phyloP scores from a whole-genome alignment of 1,284 basidiomycete species.

The Boletus chippewaensis region DNA sequence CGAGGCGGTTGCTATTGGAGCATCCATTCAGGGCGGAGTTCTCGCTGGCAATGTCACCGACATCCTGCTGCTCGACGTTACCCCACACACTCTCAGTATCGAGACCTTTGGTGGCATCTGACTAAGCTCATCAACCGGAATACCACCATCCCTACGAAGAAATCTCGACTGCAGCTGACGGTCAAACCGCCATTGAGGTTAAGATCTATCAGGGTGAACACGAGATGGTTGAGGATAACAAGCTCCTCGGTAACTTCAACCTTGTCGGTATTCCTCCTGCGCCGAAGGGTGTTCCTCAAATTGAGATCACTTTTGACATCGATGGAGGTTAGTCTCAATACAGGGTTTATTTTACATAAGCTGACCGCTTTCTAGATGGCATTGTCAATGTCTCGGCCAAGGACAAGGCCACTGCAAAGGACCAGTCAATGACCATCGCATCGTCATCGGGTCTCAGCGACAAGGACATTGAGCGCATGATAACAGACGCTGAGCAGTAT shows the following conservation, averaged over 20 bases:
- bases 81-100: slow-evolving; percentile 91
- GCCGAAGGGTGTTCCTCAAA: slow-evolving; percentile 97
- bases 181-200: slow-evolving; percentile 94
- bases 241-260: slow-evolving; percentile 99
- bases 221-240: slow-evolving; percentile 96
- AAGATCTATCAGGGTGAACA: slow-evolving; percentile 99
- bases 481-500: slow-evolving; percentile 88
- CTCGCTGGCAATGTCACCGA: slow-evolving; percentile 95
- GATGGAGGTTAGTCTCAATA: slow-evolving; percentile 67
- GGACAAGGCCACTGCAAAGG: slow-evolving; percentile 96
- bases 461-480: slow-evolving; percentile 97
- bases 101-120: slow-evolving; percentile 98
- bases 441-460: slow-evolving; percentile 95
- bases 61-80: slow-evolving; percentile 94
- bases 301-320: slow-evolving; percentile 98
- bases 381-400: slow-evolving; percentile 97
- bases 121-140: slow-evolving; percentile 94
- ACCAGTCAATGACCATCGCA: slow-evolving; percentile 96
- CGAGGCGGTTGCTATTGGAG: slow-evolving; percentile 91
- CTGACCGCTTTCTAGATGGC: slow-evolving; percentile 50
- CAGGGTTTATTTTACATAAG: background rate
- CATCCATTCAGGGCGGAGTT: slow-evolving; percentile 92
- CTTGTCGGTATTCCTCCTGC: slow-evolving; percentile 96
- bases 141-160: slow-evolving; percentile 99
- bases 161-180: slow-evolving; percentile 97